Evolutionary conservation across 2,329 filamentous ascomycete genomes (phyloP).

Genomic region (Sclerotinia nivalis): DNA sequence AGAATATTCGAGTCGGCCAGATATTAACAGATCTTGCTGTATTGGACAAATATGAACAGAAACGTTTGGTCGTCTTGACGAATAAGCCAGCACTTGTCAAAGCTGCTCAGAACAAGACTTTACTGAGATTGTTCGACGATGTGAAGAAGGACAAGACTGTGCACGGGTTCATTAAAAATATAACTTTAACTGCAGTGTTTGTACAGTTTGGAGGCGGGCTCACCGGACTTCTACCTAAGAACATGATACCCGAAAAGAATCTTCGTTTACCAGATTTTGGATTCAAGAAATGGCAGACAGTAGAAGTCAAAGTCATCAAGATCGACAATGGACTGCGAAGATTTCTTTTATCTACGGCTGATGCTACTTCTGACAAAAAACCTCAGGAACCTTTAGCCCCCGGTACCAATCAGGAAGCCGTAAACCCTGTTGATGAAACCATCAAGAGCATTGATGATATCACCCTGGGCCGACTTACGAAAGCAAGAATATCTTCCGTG

Average conservation of each 20-base stretch:
- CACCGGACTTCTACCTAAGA: conserved; percentile 77
- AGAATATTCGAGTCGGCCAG: conserved; percentile 82
- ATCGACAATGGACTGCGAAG: conserved; percentile 70
- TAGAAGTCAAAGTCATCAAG: conserved; percentile 70
- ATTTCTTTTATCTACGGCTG: conserved; percentile 63
- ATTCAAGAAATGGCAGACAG: conserved; percentile 71
- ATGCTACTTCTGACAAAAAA: conserved; percentile 51
- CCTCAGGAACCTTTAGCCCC: conserved; percentile 39
- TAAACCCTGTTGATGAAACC: conserved; percentile 64
- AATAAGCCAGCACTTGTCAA: conserved; percentile 82
- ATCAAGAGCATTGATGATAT: conserved; percentile 71
- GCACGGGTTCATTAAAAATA: conserved; percentile 81
- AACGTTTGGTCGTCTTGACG: conserved; percentile 72
- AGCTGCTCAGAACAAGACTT: conserved; percentile 68
- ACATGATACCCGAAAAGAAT: conserved; percentile 71
- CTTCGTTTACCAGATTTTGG: conserved; percentile 73
- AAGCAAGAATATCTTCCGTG: conserved; percentile 77
- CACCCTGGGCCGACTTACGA: conserved; percentile 68
- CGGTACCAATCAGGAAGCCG: conserved; percentile 45
- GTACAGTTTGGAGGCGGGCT: conserved; percentile 82
- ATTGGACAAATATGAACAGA: conserved; percentile 79
- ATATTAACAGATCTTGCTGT: conserved; percentile 79
- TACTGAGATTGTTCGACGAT: conserved; percentile 72
- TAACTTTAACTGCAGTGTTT: conserved; percentile 79
- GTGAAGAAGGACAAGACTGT: conserved; percentile 68